phyloP scores from a whole-genome alignment of 805 yeast genomes.

The Saccharomycopsis sp. region DNA sequence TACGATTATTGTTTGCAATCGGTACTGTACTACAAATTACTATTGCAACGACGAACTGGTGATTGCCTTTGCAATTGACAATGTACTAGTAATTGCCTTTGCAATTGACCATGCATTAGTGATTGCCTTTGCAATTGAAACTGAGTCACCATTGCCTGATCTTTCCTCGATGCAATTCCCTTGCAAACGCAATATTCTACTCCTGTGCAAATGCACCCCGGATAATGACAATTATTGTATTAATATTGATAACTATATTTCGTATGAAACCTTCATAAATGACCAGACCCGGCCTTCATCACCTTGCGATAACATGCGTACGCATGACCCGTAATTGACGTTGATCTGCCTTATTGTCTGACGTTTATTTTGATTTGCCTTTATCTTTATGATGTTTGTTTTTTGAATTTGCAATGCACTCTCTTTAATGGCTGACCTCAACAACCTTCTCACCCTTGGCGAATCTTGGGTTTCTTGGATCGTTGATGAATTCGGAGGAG shows the following conservation, averaged over 20 bases:
- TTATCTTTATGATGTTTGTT: neutral
- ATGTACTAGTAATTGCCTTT: too few species aligned
- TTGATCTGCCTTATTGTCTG: neutral
- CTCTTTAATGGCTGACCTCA: slow-evolving; percentile 27
- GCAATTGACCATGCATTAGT: too few species aligned
- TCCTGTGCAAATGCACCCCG: too few species aligned
- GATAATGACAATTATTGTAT: slow-evolving; percentile 1
- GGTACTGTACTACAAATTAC: too few species aligned
- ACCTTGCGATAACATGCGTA: too few species aligned
- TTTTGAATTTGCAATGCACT: neutral
- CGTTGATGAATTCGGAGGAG: slow-evolving; percentile 80
- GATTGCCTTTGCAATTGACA: too few species aligned
- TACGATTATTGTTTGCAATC: too few species aligned
- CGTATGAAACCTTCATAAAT: slow-evolving; percentile 1
- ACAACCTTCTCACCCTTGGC: slow-evolving; percentile 46
- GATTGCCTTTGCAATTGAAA: too few species aligned
- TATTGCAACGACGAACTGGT: too few species aligned
- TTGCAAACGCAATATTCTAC: slow-evolving; percentile 18
- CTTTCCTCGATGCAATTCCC: too few species aligned
- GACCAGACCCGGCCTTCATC: neutral
- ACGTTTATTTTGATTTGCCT: neutral
- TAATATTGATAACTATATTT: slow-evolving; percentile 1
- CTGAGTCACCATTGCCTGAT: too few species aligned
- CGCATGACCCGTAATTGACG: neutral
- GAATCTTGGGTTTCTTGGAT: slow-evolving; percentile 95